A percentile compares a stretch with the other conserved stretches of the same genome.
Evolutionary conservation across 306 rosid genomes (phyloP).

Genomic region (Glycine soja): DNA sequence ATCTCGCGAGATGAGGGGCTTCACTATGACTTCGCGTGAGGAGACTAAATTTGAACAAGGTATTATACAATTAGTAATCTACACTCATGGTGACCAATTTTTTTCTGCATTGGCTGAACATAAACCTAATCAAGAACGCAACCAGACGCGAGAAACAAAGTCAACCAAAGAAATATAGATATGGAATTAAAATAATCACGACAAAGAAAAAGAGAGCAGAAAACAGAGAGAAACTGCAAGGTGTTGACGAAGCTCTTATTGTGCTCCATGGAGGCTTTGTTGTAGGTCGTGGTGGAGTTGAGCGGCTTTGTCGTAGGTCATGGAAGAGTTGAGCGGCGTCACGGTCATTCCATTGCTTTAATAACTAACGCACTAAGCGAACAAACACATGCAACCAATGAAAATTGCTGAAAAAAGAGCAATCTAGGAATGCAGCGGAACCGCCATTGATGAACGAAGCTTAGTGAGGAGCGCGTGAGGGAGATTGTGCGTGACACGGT

Average conservation of each 20-base stretch:
- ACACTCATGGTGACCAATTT: background rate
- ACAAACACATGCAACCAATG: background rate
- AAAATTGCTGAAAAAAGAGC: background rate
- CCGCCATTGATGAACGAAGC: conserved; percentile 14
- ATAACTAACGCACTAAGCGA: conserved; percentile 17
- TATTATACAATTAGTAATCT: background rate
- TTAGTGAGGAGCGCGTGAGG: too few species aligned
- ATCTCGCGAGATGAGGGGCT: too few species aligned
- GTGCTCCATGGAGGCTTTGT: conserved; percentile 94
- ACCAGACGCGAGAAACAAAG: conserved; percentile 7
- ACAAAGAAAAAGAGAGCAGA: background rate
- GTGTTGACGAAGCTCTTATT: conserved; percentile 94
- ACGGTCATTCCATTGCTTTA: conserved; percentile 64
- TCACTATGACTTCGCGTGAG: too few species aligned
- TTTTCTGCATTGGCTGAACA: background rate
- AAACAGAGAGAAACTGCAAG: conserved; percentile 71
- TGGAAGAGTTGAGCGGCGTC: conserved; percentile 54
- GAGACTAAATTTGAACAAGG: background rate
- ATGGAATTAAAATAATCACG: conserved; percentile 11
- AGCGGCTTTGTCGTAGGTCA: too few species aligned
- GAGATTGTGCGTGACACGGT: too few species aligned
- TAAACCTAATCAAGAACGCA: conserved; percentile 4
- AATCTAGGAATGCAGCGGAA: conserved; percentile 29
- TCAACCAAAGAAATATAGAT: conserved; percentile 60
- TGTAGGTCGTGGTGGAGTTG: conserved; percentile 93